phyloP scores from a whole-genome alignment of 2,329 filamentous ascomycete species.

The Pezicula rhizophila region DNA sequence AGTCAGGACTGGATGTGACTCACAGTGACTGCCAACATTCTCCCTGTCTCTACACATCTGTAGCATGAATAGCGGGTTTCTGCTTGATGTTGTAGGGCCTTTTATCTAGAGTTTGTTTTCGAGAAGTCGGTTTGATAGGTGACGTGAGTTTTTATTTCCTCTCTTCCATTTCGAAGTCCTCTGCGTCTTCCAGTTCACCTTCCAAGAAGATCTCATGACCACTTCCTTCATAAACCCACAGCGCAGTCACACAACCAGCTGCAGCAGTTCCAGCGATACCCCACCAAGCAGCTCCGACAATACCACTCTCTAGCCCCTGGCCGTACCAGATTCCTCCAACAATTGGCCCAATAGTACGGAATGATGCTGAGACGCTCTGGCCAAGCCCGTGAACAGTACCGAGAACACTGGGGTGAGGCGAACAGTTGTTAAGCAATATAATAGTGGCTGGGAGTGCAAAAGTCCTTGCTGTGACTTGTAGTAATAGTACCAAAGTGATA shows the following conservation, averaged over 20 bases:
- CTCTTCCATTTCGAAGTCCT: constrained; percentile 1
- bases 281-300: constrained; percentile 54
- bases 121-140: no score
- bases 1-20: no score
- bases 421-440: constrained; percentile 55
- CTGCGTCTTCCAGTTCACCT: constrained; percentile 28
- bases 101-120: no score
- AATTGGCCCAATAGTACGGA: constrained; percentile 50
- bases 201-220: constrained; percentile 54
- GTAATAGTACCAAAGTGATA: constrained; percentile 44
- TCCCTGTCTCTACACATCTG: no score
- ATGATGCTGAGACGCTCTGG: constrained; percentile 46
- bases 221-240: constrained; percentile 58
- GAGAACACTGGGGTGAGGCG: constrained; percentile 48
- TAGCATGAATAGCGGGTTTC: no score
- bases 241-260: constrained; percentile 50
- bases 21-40: no score
- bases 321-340: constrained; percentile 48
- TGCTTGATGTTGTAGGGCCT: no score
- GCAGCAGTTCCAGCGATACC: constrained; percentile 44
- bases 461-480: constrained; percentile 53
- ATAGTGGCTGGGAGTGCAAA: constrained; percentile 53
- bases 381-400: constrained; percentile 54
- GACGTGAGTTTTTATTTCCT: no score
- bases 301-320: constrained; percentile 43